Evolutionary conservation across 2,329 filamentous ascomycete species (phyloP).

Genomic region (Passalora sequoiae): DNA sequence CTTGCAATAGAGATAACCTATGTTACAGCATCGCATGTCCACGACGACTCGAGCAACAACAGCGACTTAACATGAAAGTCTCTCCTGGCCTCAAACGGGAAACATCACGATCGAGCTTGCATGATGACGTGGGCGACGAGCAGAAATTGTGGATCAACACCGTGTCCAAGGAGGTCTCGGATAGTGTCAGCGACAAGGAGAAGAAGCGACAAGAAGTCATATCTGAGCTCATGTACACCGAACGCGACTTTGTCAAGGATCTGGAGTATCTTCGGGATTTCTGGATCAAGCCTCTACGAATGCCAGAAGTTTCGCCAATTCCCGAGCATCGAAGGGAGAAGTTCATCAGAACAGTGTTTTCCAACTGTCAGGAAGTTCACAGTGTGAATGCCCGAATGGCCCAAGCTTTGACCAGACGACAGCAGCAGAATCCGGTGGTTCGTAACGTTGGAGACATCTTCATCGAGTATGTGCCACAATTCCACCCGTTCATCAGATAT

Average conservation of each 20-base stretch:
- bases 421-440: slow-evolving; percentile 86
- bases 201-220: slow-evolving; percentile 98
- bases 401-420: slow-evolving; percentile 78
- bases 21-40: slow-evolving; percentile 99
- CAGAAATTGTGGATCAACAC: slow-evolving; percentile 99
- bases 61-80: slow-evolving; percentile 85
- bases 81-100: slow-evolving; percentile 77
- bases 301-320: slow-evolving; percentile 73
- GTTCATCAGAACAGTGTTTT: slow-evolving; percentile 91
- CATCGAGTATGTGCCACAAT: slow-evolving; percentile 82
- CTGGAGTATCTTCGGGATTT: slow-evolving; percentile 96
- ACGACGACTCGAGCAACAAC: slow-evolving; percentile 87
- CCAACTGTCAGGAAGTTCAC: slow-evolving; percentile 92
- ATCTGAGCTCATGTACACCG: slow-evolving; percentile 96
- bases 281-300: slow-evolving; percentile 90
- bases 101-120: slow-evolving; percentile 64
- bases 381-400: slow-evolving; percentile 85
- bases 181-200: slow-evolving; percentile 81
- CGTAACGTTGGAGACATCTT: slow-evolving; percentile 91
- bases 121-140: slow-evolving; percentile 74
- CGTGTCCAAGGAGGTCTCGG: slow-evolving; percentile 88
- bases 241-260: slow-evolving; percentile 98
- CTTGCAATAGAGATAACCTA: slow-evolving; percentile 87
- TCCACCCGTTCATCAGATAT: slow-evolving; percentile 94
- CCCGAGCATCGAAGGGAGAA: slow-evolving; percentile 81